These are phyloP conservation scores for Xylaria sp. DNA, from an alignment of 2,329 filamentous ascomycete genomes.

Conservation along the genomic window DNA sequence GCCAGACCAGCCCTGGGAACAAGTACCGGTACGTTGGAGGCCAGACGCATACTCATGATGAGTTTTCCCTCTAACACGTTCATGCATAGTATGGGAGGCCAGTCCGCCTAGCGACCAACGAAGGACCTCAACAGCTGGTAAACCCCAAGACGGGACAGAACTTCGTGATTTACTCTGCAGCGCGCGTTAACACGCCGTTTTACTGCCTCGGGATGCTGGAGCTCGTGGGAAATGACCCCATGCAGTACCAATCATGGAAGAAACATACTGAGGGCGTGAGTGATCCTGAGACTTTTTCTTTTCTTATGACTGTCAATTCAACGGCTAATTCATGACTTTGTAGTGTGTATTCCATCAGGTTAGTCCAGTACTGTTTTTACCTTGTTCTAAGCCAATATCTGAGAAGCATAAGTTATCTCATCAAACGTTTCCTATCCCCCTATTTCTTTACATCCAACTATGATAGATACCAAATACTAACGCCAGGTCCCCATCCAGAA, in stretches of 20 bases:
- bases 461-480: not conserved
- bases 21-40: slow-evolving; percentile 36
- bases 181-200: slow-evolving; percentile 46
- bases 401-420: not conserved
- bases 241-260: slow-evolving; percentile 45
- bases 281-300: not conserved
- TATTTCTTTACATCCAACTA: not conserved
- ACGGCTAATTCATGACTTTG: not conserved
- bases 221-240: slow-evolving; percentile 44
- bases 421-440: not conserved
- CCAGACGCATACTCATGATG: not conserved
- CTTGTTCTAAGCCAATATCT: not conserved
- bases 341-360: slow-evolving; percentile 44
- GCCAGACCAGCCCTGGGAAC: slow-evolving; percentile 45
- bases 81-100: slow-evolving; percentile 40
- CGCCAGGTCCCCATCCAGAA: slow-evolving; percentile 26
- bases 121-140: slow-evolving; percentile 45
- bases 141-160: slow-evolving; percentile 45
- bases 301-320: not conserved
- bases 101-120: slow-evolving; percentile 44
- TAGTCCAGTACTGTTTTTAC: not conserved
- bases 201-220: slow-evolving; percentile 47
- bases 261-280: slow-evolving; percentile 41
- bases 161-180: slow-evolving; percentile 46
- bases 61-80: slow-evolving; percentile 2